phyloP scores from a whole-genome alignment of 73 alveolate species.

The Effrenium voratum region DNA sequence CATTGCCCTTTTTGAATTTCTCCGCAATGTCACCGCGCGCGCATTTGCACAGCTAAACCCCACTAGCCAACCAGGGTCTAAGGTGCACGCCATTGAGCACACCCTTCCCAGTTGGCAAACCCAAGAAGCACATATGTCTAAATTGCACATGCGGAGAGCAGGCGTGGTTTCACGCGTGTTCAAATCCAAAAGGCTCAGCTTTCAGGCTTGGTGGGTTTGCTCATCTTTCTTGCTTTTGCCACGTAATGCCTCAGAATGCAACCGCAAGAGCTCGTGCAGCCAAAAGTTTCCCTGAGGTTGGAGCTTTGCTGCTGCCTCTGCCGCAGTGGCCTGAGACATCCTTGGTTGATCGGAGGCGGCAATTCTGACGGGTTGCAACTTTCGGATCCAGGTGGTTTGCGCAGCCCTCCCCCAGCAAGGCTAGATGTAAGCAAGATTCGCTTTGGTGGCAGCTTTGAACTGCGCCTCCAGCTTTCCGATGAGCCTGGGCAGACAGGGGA shows the following conservation, averaged over 20 bases:
- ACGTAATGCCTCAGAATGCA: background rate
- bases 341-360: background rate
- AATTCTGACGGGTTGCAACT: background rate
- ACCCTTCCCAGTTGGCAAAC: background rate
- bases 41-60: too few relatives aligned
- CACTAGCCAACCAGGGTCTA: too few relatives aligned
- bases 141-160: too few relatives aligned
- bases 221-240: background rate
- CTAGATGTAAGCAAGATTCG: background rate
- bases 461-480: background rate
- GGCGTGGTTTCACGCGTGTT: too few relatives aligned
- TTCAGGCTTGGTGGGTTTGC: background rate
- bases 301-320: slow-evolving; percentile 16
- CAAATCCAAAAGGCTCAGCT: background rate
- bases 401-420: background rate
- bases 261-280: background rate
- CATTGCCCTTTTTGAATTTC: too few relatives aligned
- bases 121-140: background rate
- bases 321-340: slow-evolving; percentile 3
- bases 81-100: too few relatives aligned
- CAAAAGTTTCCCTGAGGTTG: background rate
- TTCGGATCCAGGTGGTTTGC: background rate
- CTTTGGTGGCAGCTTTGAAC: slow-evolving; percentile 25
- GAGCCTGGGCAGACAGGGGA: background rate
- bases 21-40: too few relatives aligned